These are phyloP conservation scores for Tylopilus vinaceipallidus DNA, from an alignment of 768 basidiomycete species.

Conservation along the genomic window DNA sequence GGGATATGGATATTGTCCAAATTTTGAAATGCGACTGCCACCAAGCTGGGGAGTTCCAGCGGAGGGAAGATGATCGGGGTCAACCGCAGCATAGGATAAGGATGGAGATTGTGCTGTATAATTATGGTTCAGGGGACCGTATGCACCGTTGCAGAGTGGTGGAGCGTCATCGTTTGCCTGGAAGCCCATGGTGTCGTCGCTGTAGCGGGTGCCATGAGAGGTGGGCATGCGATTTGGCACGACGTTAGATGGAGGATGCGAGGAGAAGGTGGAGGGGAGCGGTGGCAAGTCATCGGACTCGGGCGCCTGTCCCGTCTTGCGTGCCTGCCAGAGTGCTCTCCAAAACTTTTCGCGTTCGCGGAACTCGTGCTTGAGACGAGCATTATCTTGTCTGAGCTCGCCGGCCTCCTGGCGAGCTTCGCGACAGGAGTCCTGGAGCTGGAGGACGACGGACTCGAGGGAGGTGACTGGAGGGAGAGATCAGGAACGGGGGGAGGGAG, in stretches of 20 bases:
- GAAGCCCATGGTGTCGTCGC: slow-evolving; percentile 47
- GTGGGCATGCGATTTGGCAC: slow-evolving; percentile 39
- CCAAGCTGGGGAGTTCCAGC: slow-evolving; percentile 32
- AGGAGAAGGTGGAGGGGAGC: slow-evolving; percentile 43
- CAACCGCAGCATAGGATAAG: slow-evolving; percentile 34
- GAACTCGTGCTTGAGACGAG: slow-evolving; percentile 58
- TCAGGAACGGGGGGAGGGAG: slow-evolving; percentile 13
- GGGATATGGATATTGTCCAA: slow-evolving; percentile 47
- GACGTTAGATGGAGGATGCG: slow-evolving; percentile 32
- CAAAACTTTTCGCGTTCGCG: slow-evolving; percentile 75
- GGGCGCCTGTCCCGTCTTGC: slow-evolving; percentile 52
- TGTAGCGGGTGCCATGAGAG: slow-evolving; percentile 35
- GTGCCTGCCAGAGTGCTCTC: slow-evolving; percentile 65
- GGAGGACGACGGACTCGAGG: slow-evolving; percentile 79
- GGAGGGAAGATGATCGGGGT: slow-evolving; percentile 31
- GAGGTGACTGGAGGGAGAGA: slow-evolving; percentile 58
- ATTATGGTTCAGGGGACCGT: slow-evolving; percentile 38
- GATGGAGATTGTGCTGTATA: slow-evolving; percentile 52
- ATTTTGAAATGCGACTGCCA: slow-evolving; percentile 49
- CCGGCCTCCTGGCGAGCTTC: slow-evolving; percentile 59
- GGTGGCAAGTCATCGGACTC: slow-evolving; percentile 53
- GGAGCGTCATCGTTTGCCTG: slow-evolving; percentile 47
- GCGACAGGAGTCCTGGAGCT: slow-evolving; percentile 78
- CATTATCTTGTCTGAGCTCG: slow-evolving; percentile 66
- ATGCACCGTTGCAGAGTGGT: slow-evolving; percentile 43